Percentiles rank a stretch among this genome's conserved stretches.
These are phyloP conservation scores for Starmerella sirachaensis DNA, from an alignment of 805 yeast genomes.

Conservation along the genomic window DNA sequence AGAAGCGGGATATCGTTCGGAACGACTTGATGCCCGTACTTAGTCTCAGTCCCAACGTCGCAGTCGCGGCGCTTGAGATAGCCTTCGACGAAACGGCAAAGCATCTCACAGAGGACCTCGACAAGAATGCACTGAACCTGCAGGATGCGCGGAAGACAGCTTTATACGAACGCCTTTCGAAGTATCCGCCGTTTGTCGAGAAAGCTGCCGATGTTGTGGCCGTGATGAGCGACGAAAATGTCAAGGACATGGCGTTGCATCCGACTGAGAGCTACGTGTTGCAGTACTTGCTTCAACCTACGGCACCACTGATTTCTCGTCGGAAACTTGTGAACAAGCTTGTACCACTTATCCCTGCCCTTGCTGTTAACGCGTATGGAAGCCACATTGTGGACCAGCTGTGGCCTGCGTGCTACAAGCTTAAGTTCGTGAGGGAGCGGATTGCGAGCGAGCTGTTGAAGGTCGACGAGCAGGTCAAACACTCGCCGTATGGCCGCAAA, in stretches of 20 bases:
- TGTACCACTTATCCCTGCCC: slow-evolving; percentile 39
- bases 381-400: slow-evolving; percentile 79
- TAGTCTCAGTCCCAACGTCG: not conserved
- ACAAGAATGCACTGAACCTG: slow-evolving; percentile 17
- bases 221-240: slow-evolving; percentile 39
- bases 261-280: slow-evolving; percentile 87
- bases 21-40: slow-evolving; percentile 5
- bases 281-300: slow-evolving; percentile 46
- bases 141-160: slow-evolving; percentile 13
- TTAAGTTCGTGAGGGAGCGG: slow-evolving; percentile 77
- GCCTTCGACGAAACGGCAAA: slow-evolving; percentile 21
- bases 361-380: slow-evolving; percentile 78
- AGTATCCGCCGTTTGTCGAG: slow-evolving; percentile 48
- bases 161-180: slow-evolving; percentile 60
- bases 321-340: slow-evolving; percentile 59
- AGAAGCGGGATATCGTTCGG: slow-evolving; percentile 7
- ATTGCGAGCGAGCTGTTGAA: slow-evolving; percentile 54
- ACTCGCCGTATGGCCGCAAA: slow-evolving; percentile 71
- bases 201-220: slow-evolving; percentile 34
- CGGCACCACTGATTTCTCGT: slow-evolving; percentile 42
- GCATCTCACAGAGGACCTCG: slow-evolving; percentile 17
- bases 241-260: slow-evolving; percentile 68
- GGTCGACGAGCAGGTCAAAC: slow-evolving; percentile 59
- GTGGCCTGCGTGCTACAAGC: slow-evolving; percentile 65
- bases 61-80: slow-evolving; percentile 7